Evolutionary conservation across 106 monocot species (phyloP).

Genomic region (Agapanthus africanus): DNA sequence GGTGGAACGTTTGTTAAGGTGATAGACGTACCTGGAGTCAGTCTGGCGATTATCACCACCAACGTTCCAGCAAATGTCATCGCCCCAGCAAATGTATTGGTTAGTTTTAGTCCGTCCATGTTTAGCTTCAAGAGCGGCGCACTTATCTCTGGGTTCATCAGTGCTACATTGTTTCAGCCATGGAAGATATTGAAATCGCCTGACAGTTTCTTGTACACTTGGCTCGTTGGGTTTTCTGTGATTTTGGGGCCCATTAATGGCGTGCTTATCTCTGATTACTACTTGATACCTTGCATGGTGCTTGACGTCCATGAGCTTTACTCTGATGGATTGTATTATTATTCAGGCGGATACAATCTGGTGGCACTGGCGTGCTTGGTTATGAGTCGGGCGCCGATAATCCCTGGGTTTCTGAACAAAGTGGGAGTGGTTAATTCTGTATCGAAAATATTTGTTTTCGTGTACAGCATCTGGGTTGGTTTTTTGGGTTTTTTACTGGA

Average conservation of each 20-base stretch:
- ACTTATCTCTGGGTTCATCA: too few relatives aligned
- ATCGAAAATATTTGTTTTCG: not conserved
- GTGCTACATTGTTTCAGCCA: slow-evolving; percentile 18
- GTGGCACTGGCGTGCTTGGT: slow-evolving; percentile 16
- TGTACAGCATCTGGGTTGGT: slow-evolving; percentile 33
- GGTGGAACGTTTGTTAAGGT: not conserved
- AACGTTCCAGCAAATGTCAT: slow-evolving; percentile 54
- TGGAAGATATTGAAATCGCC: slow-evolving; percentile 31
- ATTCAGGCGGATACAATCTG: slow-evolving; percentile 20
- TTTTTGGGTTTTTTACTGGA: slow-evolving; percentile 23
- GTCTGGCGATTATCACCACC: slow-evolving; percentile 33
- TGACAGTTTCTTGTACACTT: too few relatives aligned
- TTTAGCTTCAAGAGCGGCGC: too few relatives aligned
- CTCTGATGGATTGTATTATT: slow-evolving; percentile 18
- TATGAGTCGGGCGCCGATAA: not conserved
- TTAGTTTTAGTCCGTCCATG: too few relatives aligned
- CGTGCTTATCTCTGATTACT: slow-evolving; percentile 31
- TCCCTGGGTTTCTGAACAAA: slow-evolving; percentile 33
- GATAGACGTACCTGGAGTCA: slow-evolving; percentile 21
- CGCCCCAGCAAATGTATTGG: slow-evolving; percentile 36
- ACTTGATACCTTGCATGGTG: slow-evolving; percentile 15
- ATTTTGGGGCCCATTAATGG: slow-evolving; percentile 20
- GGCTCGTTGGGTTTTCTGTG: slow-evolving; percentile 26
- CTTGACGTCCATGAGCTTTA: slow-evolving; percentile 21
- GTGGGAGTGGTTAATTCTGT: not conserved